Evolutionary conservation across 2,329 filamentous ascomycete species (phyloP), one percentile per base, ranked within the genome.

Genomic region (Trichoderma atroviride): DNA sequence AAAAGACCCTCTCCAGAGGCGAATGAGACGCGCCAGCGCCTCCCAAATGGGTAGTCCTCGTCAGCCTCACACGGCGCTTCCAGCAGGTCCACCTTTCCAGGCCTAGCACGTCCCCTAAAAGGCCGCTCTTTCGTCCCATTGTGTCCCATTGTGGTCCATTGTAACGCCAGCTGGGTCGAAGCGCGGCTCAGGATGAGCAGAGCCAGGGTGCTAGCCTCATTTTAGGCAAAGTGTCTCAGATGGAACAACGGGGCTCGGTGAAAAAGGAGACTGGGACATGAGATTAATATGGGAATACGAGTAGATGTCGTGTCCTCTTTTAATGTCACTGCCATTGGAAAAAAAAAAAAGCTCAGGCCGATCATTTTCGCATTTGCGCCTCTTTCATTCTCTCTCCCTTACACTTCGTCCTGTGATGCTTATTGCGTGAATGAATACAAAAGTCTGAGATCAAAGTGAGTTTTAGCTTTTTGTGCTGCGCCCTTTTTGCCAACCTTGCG

Each of bases 41-140:
- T 61, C 65, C 65, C 43, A 55, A 68, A 68, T 60, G 56, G 65
- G 65, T 31, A 68, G 65, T 61, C 57, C 47, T 61, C 47, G 47
- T 61, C 40, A 68, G 65, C 65, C 57, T 68, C 57, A 68, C 43
- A 55, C 55, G 47, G 56, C 57, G 47, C 16, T 47, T 40, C 57
- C 16, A 13, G 19, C 40, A n/a, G 47, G 33, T n/a, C 43, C 55
- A 58, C 37, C 55, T 2, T 27, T 37, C 14, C 31, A 59, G 22
- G 27, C 55, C 59, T 67, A 58, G 63, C 40, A 35, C 29, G 9
- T n/a, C 16, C 27, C n/a, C 37, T 4, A 55, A 64, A 19, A 3
- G 22, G 31, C 61, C 47, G 43, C 6, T 47, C 24, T n/a, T 35
- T 33, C 37, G 29, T 31, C 29, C 29, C 29, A 31, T 31, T 31